Evolutionary conservation across 2,329 filamentous ascomycete species (phyloP).

Genomic region (Periconia digitata): DNA sequence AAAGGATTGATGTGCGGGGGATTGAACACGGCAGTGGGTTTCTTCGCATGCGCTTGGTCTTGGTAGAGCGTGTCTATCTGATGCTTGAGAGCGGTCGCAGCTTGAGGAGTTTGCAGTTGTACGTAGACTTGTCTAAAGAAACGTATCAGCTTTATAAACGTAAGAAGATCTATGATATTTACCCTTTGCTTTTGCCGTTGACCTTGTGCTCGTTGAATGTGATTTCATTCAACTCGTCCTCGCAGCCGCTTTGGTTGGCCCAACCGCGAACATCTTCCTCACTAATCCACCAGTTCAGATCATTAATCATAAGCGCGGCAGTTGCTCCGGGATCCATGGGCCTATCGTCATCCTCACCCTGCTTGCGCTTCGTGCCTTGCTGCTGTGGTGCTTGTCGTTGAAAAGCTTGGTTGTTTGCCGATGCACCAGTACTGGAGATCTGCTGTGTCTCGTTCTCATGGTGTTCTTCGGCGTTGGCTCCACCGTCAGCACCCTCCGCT

Average conservation of each 20-base stretch:
- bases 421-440: conserved; percentile 47
- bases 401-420: conserved; percentile 36
- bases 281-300: conserved; percentile 89
- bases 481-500: conserved; percentile 21
- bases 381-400: conserved; percentile 51
- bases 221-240: conserved; percentile 85
- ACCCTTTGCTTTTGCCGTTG: conserved; percentile 99
- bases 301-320: conserved; percentile 79
- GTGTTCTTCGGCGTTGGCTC: conserved; percentile 22
- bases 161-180: conserved; percentile 35
- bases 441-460: conserved; percentile 43
- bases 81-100: conserved; percentile 81
- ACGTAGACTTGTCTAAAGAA: conserved; percentile 70
- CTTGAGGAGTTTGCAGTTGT: conserved; percentile 80
- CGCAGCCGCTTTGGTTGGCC: conserved; percentile 75
- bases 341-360: conserved; percentile 54
- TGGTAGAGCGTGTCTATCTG: conserved; percentile 69
- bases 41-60: conserved; percentile 63
- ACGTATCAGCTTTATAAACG: conserved; percentile 13
- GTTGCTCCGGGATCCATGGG: conserved; percentile 62
- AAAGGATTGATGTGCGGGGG: conserved; percentile 81
- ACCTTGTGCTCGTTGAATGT: conserved; percentile 99
- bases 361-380: conserved; percentile 65
- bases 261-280: conserved; percentile 93
- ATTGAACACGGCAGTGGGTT: conserved; percentile 72